phyloP scores from a whole-genome alignment of 176 grass and related monocot species.

The Areca catechu region DNA sequence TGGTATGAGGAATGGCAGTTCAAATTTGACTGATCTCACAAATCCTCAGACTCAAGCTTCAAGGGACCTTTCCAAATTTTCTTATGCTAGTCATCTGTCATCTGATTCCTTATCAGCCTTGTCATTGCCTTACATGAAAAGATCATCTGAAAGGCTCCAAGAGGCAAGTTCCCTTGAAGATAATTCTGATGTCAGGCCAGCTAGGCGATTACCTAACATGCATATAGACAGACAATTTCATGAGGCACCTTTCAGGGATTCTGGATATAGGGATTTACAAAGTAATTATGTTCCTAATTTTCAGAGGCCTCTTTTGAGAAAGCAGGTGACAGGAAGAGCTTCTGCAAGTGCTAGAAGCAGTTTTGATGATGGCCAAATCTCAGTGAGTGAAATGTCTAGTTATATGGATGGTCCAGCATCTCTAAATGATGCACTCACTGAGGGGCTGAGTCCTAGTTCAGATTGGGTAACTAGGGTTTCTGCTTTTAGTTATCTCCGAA shows the following conservation, averaged over 20 bases:
- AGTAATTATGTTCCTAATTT: slow-evolving; percentile 81
- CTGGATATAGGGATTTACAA: slow-evolving; percentile 50
- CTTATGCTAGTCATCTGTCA: slow-evolving; percentile 51
- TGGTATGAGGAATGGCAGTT: slow-evolving; percentile 66
- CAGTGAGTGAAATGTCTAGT: slow-evolving; percentile 43
- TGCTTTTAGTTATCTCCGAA: slow-evolving; percentile 87
- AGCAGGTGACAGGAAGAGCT: slow-evolving; percentile 79
- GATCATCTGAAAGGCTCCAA: slow-evolving; percentile 64
- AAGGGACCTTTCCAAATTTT: slow-evolving; percentile 59
- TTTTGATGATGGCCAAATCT: slow-evolving; percentile 65
- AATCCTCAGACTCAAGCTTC: slow-evolving; percentile 37
- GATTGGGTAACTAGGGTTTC: slow-evolving; percentile 89
- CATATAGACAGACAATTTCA: slow-evolving; percentile 50
- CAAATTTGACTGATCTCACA: slow-evolving; percentile 40
- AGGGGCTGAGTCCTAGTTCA: slow-evolving; percentile 88
- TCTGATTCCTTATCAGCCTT: slow-evolving; percentile 58
- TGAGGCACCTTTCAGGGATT: slow-evolving; percentile 66
- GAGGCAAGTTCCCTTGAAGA: slow-evolving; percentile 49
- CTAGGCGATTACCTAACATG: slow-evolving; percentile 52
- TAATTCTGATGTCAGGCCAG: slow-evolving; percentile 36
- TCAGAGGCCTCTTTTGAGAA: slow-evolving; percentile 94
- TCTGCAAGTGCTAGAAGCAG: slow-evolving; percentile 56
- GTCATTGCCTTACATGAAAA: slow-evolving; percentile 58
- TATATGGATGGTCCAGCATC: slow-evolving; percentile 68
- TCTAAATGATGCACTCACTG: slow-evolving; percentile 78